Evolutionary conservation across 176 grass and related monocot genomes (phyloP), one percentile per base, ranked within the genome.

Genomic region (Oryza coarctata): DNA sequence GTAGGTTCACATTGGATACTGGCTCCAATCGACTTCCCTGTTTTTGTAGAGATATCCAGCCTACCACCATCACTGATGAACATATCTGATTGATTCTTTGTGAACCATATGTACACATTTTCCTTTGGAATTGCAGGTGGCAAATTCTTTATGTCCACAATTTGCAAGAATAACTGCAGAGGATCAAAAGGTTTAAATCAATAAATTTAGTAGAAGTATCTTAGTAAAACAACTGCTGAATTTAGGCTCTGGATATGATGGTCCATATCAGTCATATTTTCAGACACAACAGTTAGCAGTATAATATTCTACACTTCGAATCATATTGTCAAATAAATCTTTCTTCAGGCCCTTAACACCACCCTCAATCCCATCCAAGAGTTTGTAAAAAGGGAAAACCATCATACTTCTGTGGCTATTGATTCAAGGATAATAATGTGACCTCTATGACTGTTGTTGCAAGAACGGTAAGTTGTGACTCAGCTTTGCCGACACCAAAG

Each of bases 121-220:
- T 91, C 89, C 44, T 87, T 86, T 86, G 43, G 80, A 88, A 85
- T 33, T 47, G 81, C 61, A 73, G 60, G 22, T 77, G 88, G 84
- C 31, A 94, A 78, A 84, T 95, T 83, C 82, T 90, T 93, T 50
- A 98, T 84, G 22, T 87, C 96, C 63, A 98, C 88, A 90, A 93
- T 91, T 86, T 98, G 86, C 65, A 98, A 90, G 83, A 88, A 89
- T 55, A 98, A 82, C 96, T 98, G 87, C 17, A 85, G 69, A 77
- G 9, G 15, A 82, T 20, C 29, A 45, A 78, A 80, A 74, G 38
- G 27, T 87, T 84, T 43, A 62, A 40, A 9, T 65, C 14, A 14
- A 61, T 70, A 52, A 71, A 64, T 57, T 74, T 32, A 50, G 36
- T 78, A 80, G 44, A 84, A 72, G 27, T 14, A 45, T 55, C 10